phyloP scores from a whole-genome alignment of 768 basidiomycete genomes.

The Leccinellum albellum region DNA sequence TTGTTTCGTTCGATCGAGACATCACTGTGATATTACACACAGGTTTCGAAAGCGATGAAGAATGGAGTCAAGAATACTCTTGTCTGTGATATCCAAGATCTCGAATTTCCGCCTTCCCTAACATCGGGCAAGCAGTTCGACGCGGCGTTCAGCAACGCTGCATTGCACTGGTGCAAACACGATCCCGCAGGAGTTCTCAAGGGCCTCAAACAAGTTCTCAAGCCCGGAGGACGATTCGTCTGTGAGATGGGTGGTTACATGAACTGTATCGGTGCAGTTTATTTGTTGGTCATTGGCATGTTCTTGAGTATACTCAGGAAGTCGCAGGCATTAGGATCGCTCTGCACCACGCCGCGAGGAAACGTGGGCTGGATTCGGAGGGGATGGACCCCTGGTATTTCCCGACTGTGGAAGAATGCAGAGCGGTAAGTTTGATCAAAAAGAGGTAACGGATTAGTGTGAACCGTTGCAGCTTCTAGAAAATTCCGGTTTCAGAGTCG shows the following conservation, averaged over 20 bases:
- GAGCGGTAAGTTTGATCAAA: slow-evolving; percentile 36
- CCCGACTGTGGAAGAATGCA: slow-evolving; percentile 68
- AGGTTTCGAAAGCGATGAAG: slow-evolving; percentile 53
- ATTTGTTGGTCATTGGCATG: not conserved
- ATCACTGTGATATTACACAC: not conserved
- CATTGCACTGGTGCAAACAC: slow-evolving; percentile 82
- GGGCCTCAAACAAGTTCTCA: slow-evolving; percentile 58
- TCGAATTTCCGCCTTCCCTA: slow-evolving; percentile 33
- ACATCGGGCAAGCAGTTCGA: slow-evolving; percentile 49
- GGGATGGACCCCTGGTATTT: slow-evolving; percentile 82
- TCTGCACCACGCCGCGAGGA: slow-evolving; percentile 49
- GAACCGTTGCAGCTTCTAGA: slow-evolving; percentile 49
- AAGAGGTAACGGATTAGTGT: not conserved
- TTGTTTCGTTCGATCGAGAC: not conserved
- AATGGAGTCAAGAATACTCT: slow-evolving; percentile 47
- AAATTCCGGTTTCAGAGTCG: slow-evolving; percentile 52
- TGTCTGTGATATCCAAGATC: slow-evolving; percentile 51
- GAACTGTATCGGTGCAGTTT: slow-evolving; percentile 58
- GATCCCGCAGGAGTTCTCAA: slow-evolving; percentile 64
- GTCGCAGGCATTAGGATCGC: slow-evolving; percentile 55
- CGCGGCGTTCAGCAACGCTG: slow-evolving; percentile 76
- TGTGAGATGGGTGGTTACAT: slow-evolving; percentile 77
- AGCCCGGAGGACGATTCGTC: slow-evolving; percentile 66
- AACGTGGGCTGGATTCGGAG: slow-evolving; percentile 54
- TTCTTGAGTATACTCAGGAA: slow-evolving; percentile 3